Conservation (phyloP, 345 rosid genomes). For the Rhizophora apiculata region DNA sequence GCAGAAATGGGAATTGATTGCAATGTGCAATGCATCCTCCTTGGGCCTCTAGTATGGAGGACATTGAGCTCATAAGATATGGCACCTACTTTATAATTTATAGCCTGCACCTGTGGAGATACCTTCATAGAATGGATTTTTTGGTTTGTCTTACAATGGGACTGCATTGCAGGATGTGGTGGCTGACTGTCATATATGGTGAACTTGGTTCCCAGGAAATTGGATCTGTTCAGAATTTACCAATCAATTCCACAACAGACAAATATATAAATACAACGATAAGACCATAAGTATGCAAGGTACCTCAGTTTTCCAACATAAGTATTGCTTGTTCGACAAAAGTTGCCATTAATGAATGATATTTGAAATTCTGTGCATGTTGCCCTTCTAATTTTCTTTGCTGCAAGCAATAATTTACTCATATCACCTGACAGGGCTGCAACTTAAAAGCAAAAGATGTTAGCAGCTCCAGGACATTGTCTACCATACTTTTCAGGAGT, state of each 20-base stretch:
- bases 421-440: slow-evolving; percentile 68
- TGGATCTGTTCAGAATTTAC: slow-evolving; percentile 55
- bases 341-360: slow-evolving; percentile 60
- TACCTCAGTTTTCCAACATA: slow-evolving; percentile 79
- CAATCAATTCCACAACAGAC: slow-evolving; percentile 15
- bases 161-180: slow-evolving; percentile 33
- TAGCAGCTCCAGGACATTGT: background rate
- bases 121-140: slow-evolving; percentile 42
- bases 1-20: slow-evolving; percentile 58
- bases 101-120: slow-evolving; percentile 38
- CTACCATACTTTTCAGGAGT: background rate
- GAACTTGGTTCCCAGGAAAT: slow-evolving; percentile 89
- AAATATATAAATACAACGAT: slow-evolving; percentile 1
- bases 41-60: slow-evolving; percentile 84
- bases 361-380: slow-evolving; percentile 65
- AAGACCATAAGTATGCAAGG: slow-evolving; percentile 3
- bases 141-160: slow-evolving; percentile 25
- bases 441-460: slow-evolving; percentile 11
- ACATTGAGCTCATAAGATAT: slow-evolving; percentile 76
- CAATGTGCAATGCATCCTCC: slow-evolving; percentile 82
- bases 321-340: slow-evolving; percentile 56
- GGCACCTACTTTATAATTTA: slow-evolving; percentile 45
- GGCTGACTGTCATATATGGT: slow-evolving; percentile 65
- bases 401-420: slow-evolving; percentile 75
- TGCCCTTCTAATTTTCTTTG: slow-evolving; percentile 75